Percentiles rank a stretch among this genome's conserved stretches.
These are phyloP conservation scores for Elsinoe australis DNA, from an alignment of 2,329 filamentous ascomycete species.

Conservation along the genomic window DNA sequence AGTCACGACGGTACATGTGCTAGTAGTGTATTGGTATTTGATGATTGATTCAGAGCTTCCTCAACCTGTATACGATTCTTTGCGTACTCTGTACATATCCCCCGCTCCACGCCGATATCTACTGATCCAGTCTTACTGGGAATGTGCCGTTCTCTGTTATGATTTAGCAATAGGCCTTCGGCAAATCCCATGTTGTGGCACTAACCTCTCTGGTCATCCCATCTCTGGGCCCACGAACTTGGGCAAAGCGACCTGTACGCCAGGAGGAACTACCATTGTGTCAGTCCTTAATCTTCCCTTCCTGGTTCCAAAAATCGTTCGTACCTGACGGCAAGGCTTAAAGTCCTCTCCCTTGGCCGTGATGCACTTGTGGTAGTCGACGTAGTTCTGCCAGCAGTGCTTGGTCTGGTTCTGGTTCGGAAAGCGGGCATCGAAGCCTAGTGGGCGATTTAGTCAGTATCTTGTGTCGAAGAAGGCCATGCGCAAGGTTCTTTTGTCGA, in stretches of 20 bases:
- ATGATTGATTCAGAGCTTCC: too few species aligned
- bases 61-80: slow-evolving; percentile 3
- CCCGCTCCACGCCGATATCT: slow-evolving; percentile 22
- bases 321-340: slow-evolving; percentile 90
- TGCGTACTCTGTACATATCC: background rate
- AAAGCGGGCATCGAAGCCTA: slow-evolving; percentile 98
- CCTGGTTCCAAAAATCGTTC: slow-evolving; percentile 18
- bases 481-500: background rate
- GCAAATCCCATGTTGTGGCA: too few species aligned
- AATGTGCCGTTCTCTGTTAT: slow-evolving; percentile 49
- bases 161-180: background rate
- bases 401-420: slow-evolving; percentile 97
- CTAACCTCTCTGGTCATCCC: slow-evolving; percentile 95
- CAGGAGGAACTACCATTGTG: slow-evolving; percentile 72
- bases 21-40: too few species aligned
- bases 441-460: slow-evolving; percentile 15
- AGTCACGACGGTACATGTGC: background rate
- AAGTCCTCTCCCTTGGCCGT: slow-evolving; percentile 98
- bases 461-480: background rate
- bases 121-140: slow-evolving; percentile 44
- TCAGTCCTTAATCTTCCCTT: background rate
- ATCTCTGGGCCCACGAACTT: slow-evolving; percentile 84
- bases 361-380: slow-evolving; percentile 99
- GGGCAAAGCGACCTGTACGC: slow-evolving; percentile 98
- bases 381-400: slow-evolving; percentile 99